Evolutionary conservation across 345 rosid genomes (phyloP), one percentile per base, ranked within the genome.

Genomic region (Pistacia atlantica): DNA sequence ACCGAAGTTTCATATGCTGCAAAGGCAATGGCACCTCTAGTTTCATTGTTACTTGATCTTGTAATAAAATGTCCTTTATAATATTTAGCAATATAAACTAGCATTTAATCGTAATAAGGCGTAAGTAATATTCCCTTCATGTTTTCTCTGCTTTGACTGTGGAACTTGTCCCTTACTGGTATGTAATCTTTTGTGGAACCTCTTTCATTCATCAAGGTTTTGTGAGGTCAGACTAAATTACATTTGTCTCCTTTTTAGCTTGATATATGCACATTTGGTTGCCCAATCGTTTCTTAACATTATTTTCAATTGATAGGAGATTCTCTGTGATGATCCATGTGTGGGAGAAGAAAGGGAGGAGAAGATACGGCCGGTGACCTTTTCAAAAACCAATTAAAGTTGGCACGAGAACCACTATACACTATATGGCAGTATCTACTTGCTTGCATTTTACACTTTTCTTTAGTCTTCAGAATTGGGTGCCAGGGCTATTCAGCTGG

Each of bases 181-280:
- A 46, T 67, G 14, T 8, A 51, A 31, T 77, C 42, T 33, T 60
- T 20, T 48, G 37, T 46, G 67, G 25, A 33, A 46, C 49, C 65
- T 45, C 66, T 58, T 48, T 61, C 73, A 20, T 67, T 38, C 49
- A 31, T 71, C 42, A 63, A 72, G 54, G 33, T 54, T 67, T 51
- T 49, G 48, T 56, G 74, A 66, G 78, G 58, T 62, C 42, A 60
- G 67, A 58, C 60, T 58, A 37, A 35, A 48, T 69, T 73, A 58
- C 18, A 33, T 73, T 42, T 51, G 11, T 33, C 28, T 57, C 18
- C 22, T 66, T 52, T 42, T 67, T 57, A 63, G 37, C 74, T 57
- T 74, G 62, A 31, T 49, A 65, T 25, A 58, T 72, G 78, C 63
- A 56, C 80, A n/a, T 61, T 61, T 76, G 74, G 75, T 73, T 63